These are phyloP conservation scores for Fusarium burgessii DNA, from an alignment of 2,329 filamentous ascomycete species.

Conservation along the genomic window DNA sequence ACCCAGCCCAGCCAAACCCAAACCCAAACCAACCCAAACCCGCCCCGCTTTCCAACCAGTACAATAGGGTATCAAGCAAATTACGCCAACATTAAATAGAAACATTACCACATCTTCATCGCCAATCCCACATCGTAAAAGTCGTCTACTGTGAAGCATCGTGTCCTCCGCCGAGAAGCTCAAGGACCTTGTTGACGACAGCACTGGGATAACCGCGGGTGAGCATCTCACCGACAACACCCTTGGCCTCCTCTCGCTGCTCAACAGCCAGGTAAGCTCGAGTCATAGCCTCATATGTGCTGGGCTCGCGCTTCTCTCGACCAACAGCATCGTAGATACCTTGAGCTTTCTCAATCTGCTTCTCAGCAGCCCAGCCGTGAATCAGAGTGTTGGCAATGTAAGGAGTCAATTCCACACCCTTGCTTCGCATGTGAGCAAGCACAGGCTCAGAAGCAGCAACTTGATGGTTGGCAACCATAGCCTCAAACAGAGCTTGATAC, in stretches of 20 bases:
- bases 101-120: conserved; percentile 37
- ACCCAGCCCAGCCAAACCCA: conserved; percentile 16
- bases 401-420: conserved; percentile 85
- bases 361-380: conserved; percentile 91
- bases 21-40: neutral
- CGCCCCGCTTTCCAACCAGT: conserved; percentile 34
- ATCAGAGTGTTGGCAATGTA: conserved; percentile 99
- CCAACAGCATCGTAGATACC: conserved; percentile 84
- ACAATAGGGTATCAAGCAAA: conserved; percentile 51
- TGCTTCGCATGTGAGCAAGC: conserved; percentile 79
- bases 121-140: conserved; percentile 9
- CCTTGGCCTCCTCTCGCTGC: conserved; percentile 79
- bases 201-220: conserved; percentile 90
- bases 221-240: conserved; percentile 89
- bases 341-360: conserved; percentile 82
- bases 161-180: conserved; percentile 77
- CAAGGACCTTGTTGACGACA: conserved; percentile 92
- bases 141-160: conserved; percentile 49
- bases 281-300: conserved; percentile 99
- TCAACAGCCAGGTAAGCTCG: conserved; percentile 89
- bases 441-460: conserved; percentile 81
- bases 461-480: conserved; percentile 93
- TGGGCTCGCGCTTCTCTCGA: conserved; percentile 86
- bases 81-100: conserved; percentile 43
- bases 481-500: conserved; percentile 96